Conservation (phyloP, 192 early-diverging fungal species). For the Geranomyces michiganensis region DNA sequence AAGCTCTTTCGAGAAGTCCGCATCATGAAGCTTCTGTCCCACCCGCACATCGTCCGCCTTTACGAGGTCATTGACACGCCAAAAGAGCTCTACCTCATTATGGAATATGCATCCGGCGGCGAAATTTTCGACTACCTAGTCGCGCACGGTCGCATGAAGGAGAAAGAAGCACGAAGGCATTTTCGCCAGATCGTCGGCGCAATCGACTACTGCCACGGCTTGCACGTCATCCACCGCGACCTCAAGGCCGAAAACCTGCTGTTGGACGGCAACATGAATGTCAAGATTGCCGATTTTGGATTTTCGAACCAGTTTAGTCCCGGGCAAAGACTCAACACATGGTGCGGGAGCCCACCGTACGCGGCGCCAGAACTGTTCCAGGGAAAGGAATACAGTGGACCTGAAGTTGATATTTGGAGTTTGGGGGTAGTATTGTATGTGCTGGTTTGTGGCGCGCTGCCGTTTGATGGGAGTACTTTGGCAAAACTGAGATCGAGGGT, state of each 20-base stretch:
- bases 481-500: slow-evolving; percentile 57
- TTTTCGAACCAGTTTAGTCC: slow-evolving; percentile 65
- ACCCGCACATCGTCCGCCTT: slow-evolving; percentile 61
- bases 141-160: slow-evolving; percentile 67
- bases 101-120: slow-evolving; percentile 65
- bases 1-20: slow-evolving; percentile 67
- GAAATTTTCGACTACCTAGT: slow-evolving; percentile 70
- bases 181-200: slow-evolving; percentile 63
- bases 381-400: slow-evolving; percentile 87
- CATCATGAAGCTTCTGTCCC: slow-evolving; percentile 64
- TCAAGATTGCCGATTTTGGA: slow-evolving; percentile 70
- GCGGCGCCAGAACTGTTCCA: slow-evolving; percentile 64
- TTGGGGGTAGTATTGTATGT: slow-evolving; percentile 90
- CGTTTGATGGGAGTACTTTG: slow-evolving; percentile 66
- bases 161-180: slow-evolving; percentile 61
- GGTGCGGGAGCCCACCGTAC: slow-evolving; percentile 67
- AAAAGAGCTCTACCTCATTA: slow-evolving; percentile 62
- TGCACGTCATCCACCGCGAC: slow-evolving; percentile 63
- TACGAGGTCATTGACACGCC: slow-evolving; percentile 72
- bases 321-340: slow-evolving; percentile 61
- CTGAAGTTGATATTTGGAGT: slow-evolving; percentile 96
- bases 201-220: slow-evolving; percentile 59
- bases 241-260: slow-evolving; percentile 65
- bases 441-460: slow-evolving; percentile 71
- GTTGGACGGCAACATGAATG: slow-evolving; percentile 63